Conservation (phyloP, 441 rosid species). For the Iberis amara region DNA sequence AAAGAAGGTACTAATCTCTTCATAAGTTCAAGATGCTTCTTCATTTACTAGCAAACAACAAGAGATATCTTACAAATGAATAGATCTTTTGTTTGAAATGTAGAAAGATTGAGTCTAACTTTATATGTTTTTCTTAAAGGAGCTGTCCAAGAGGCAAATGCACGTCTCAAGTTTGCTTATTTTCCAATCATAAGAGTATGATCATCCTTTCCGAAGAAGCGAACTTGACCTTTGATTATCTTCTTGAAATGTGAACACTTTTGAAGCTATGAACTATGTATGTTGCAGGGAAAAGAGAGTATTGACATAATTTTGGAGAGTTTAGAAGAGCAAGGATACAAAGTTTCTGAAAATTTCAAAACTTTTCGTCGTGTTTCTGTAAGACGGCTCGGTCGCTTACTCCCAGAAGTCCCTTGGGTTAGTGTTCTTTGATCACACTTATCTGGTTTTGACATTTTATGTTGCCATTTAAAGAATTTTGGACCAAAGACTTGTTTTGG, state of each 20-base stretch:
- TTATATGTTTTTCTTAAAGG: too few species aligned
- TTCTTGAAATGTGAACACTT: not conserved
- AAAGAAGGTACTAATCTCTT: not conserved
- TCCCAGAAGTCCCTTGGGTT: conserved; percentile 84
- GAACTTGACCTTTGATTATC: not conserved
- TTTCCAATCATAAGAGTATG: conserved; percentile 56
- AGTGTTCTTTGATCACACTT: conserved; percentile 27
- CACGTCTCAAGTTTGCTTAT: conserved; percentile 59
- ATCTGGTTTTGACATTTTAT: not conserved
- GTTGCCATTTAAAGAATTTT: not conserved
- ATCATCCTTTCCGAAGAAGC: not conserved
- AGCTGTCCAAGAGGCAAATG: conserved; percentile 30
- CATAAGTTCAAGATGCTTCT: not conserved
- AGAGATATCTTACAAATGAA: too few species aligned
- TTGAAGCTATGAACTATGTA: not conserved
- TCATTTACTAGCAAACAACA: too few species aligned
- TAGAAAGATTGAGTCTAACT: too few species aligned
- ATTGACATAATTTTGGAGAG: conserved; percentile 47
- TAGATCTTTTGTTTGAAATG: too few species aligned
- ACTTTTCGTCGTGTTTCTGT: conserved; percentile 55
- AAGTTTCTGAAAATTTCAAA: conserved; percentile 37
- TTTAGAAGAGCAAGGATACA: conserved; percentile 39
- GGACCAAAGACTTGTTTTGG: not conserved
- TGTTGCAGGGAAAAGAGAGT: conserved; percentile 58
- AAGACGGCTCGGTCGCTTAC: conserved; percentile 72